Base-by-base conservation (phyloP, 768 basidiomycete species). In the Naganishia vaughanmartiniae region DNA sequence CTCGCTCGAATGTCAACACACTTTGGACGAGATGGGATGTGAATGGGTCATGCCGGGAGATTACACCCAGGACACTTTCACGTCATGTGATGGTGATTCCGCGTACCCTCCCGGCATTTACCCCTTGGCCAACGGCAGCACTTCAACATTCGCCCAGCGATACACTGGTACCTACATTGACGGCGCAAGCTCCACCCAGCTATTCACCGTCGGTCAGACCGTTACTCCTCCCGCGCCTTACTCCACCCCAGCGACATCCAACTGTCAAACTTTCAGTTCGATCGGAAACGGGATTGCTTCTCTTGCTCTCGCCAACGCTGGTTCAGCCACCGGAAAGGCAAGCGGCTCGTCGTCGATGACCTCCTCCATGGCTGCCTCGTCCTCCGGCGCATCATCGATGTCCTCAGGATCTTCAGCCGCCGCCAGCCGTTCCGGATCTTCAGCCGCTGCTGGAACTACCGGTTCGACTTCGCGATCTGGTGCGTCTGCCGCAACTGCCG, bases 41-140 rank as follows among this genome's bases (percentile, higher is more conserved):
- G 53, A 70, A 28, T 71, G 55, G 36, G 73, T 70, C 57, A 71
- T 70, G 66, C 70, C 70, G 33, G 33, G 66, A 36, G 56, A 65
- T 42, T 81, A 81, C 78, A 76, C 77, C 73, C 69, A 77, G 73
- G 78, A 78, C 76, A 75, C 78, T 4, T 85, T 85, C 78, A 84
- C 84, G 69, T 73, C 74, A n/a, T 85, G 84, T 77, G 74, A 82
- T 19, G 84, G 78, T 58, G 83, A 84, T 70, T 72, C 82, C 57
- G 82, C 81, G 69, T 82, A 80, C 73, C 81, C 83, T 30, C 83
- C 83, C 46, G 83, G 83, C 51, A 69, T 84, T 70, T 84, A 84
- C 77, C 80, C 79, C 48, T 80, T 66, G 60, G 46, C 77, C 67
- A 76, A 78, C 75, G 80, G 80, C 17, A 75, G 75, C 33, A 81